Base-by-base conservation (phyloP, 257 asterid genomes). In the Solanum sejunctum region DNA sequence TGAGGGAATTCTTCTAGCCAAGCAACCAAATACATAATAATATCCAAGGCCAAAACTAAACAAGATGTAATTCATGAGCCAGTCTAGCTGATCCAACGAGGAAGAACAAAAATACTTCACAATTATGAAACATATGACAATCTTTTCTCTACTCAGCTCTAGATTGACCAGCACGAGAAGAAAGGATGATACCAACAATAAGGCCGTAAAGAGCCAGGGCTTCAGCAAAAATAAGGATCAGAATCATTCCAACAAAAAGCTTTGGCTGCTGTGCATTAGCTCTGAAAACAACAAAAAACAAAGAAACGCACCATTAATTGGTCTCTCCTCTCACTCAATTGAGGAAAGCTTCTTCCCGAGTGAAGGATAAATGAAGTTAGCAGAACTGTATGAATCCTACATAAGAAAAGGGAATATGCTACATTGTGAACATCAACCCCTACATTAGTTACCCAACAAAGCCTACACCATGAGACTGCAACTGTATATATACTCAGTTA, bases 91-190 rank as follows among this genome's bases (percentile, higher is more conserved):
- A 66, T 85, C 85, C 39, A 84, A 70, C 64, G 52, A 36, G 26
- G 84, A 82, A 84, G 56, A 84, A 86, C 84, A 87, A 57, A 64
- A 84, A 78, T 66, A 82, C 28, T 86, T 80, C 88, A 82, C 84
- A 82, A 43, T 17, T 49, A 60, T 61, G 23, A 54, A 81, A 83
- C 80, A 45, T 15, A 17, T 54, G n/a, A 71, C n/a, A n/a, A 43
- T 84, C 71, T 63, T 87, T 85, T 85, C 66, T 87, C 89, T 92
- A 93, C 73, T 93, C 98, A 80, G 96, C 98, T 89, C 98, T 91
- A 77, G 98, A 93, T 89, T 93, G 98, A 75, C 98, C 95, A 88
- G 96, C 98, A 23, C 96, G 98, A 43, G 98, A 93, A 84, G 98
- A 93, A 69, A 93, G 98, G 88, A 93, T 93, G 90, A 93, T 93